A percentile compares a stretch with the other conserved stretches of the same genome.
Conservation (phyloP, 257 asterid species). For the Solanum etuberosum region DNA sequence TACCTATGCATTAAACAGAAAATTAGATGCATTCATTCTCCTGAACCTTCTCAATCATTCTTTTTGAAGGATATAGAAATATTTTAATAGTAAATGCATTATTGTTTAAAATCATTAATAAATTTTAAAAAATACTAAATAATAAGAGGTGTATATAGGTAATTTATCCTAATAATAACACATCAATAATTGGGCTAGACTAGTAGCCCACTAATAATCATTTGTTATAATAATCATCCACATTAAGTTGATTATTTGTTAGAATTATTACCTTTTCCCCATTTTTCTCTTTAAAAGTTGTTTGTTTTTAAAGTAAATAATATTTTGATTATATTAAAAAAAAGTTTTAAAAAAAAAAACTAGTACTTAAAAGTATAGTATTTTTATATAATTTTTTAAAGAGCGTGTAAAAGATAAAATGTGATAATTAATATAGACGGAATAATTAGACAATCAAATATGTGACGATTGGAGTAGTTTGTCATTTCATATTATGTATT, state of each 20-base stretch:
- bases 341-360: too few species aligned
- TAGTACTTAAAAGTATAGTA: too few species aligned
- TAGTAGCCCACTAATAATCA: neutral
- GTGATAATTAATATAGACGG: too few species aligned
- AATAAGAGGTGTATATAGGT: too few species aligned
- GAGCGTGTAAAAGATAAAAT: too few species aligned
- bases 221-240: neutral
- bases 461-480: too few species aligned
- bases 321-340: too few species aligned
- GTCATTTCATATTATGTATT: too few species aligned
- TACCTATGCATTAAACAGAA: neutral
- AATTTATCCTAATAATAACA: neutral
- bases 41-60: neutral
- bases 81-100: neutral
- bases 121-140: neutral
- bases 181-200: neutral
- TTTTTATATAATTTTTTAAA: too few species aligned
- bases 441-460: neutral
- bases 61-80: neutral
- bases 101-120: neutral
- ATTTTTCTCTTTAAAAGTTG: neutral
- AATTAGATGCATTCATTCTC: neutral
- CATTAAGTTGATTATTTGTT: too few species aligned
- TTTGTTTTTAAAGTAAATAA: too few species aligned
- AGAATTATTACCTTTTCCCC: neutral